Evolutionary conservation across 2,329 filamentous ascomycete genomes (phyloP), one percentile per base, ranked within the genome.

Genomic region (Beauveria brongniartii): DNA sequence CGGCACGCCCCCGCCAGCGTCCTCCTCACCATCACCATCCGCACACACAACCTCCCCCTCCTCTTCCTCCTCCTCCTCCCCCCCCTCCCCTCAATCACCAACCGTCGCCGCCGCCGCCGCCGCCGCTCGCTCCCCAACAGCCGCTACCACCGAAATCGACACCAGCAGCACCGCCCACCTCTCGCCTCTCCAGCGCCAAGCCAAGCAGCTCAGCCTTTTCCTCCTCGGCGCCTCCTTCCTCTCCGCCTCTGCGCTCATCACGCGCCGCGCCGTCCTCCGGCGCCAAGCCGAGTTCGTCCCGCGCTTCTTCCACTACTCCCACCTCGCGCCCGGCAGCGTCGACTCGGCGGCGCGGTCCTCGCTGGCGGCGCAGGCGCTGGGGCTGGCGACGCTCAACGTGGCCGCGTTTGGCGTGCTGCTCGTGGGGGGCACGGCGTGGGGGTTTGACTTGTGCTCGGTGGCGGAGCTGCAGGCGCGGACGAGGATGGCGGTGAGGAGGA

Each of bases 341-440:
- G 70, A 74, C 64, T 63, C 66, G 8, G 64, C 64, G n/a, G 71
- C 73, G 55, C 67, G 70, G 43, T 63, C 72, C 55, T 71, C 89
- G 44, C 87, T 97, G 64, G 93, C 93, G 1, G 75, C 89, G 40
- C 89, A 96, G 73, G 93, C 93, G 0, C 78, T 99, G 24, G 89
- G 87, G 54, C 78, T 97, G 41, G 94, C 93, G 0, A 96, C 92
- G 0, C 81, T 97, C 67, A 96, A 96, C 68, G 90, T 94, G 14
- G 69, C 86, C 37, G 89, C 87, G 67, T 83, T 94, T 55, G 87
- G 82, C 1, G 85, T 96, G 72, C 85, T 95, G 81, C 75, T 82
- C 9, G 80, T 84, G 0, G 94, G 93, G 3, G 91, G 88, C 0
- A 73, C 87, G 12, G 78, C 90, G 64, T 96, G 88, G 81, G 86